Percentiles rank a stretch among this genome's conserved stretches.
phyloP scores from a whole-genome alignment of 2,329 filamentous ascomycete genomes.

The Fusarium guadeloupense region DNA sequence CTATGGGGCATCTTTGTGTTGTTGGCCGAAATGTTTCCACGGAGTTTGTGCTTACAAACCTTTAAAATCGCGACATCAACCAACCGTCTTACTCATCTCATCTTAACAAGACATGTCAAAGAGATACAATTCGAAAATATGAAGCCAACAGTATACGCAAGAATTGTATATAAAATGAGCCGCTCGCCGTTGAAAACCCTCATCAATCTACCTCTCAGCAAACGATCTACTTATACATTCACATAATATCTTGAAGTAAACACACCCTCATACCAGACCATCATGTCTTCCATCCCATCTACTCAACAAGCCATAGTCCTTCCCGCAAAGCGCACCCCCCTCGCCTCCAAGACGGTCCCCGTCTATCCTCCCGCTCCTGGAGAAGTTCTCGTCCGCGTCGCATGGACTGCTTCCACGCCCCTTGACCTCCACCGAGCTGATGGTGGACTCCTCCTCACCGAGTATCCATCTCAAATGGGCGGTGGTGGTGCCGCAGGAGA shows the following conservation, averaged over 20 bases:
- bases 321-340: conserved; percentile 59
- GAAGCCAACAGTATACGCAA: not conserved
- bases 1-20: not conserved
- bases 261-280: not conserved
- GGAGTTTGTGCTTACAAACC: conserved; percentile 24
- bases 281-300: conserved; percentile 59
- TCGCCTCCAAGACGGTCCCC: conserved; percentile 63
- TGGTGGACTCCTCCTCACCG: conserved; percentile 62
- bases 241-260: not conserved
- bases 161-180: not conserved
- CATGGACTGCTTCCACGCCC: conserved; percentile 69
- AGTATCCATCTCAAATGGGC: conserved; percentile 60
- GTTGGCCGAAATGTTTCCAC: conserved; percentile 16
- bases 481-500: conserved; percentile 61
- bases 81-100: no score
- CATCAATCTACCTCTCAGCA: no score
- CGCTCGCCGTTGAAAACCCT: no score
- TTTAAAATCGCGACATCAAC: not conserved
- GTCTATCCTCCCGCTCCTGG: conserved; percentile 49
- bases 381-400: conserved; percentile 63
- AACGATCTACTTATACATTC: not conserved
- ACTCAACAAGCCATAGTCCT: conserved; percentile 72
- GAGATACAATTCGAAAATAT: not conserved
- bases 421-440: conserved; percentile 70
- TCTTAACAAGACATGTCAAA: no score